phyloP scores from a whole-genome alignment of 805 yeast genomes.

The Cyberlindnera xishuangbannaensis region DNA sequence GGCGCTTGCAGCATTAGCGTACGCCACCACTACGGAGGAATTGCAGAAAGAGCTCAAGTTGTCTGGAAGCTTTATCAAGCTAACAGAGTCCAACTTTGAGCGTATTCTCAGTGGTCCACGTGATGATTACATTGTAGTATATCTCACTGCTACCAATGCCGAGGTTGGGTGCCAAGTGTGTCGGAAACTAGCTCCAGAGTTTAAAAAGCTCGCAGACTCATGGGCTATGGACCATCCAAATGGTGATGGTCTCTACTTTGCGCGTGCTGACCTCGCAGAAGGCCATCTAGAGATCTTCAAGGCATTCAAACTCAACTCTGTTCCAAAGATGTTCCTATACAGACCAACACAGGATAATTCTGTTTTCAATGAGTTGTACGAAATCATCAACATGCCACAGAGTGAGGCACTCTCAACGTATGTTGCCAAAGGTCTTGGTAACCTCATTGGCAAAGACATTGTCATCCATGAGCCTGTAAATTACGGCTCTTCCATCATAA shows the following conservation, averaged over 20 bases:
- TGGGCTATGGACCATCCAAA: constrained; percentile 56
- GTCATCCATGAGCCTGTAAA: constrained; percentile 31
- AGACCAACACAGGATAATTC: constrained; percentile 46
- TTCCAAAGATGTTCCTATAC: constrained; percentile 70
- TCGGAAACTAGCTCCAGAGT: constrained; percentile 61
- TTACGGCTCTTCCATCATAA: constrained; percentile 31
- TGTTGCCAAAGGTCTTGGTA: constrained; percentile 25
- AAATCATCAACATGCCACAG: constrained; percentile 28
- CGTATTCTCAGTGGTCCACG: constrained; percentile 55
- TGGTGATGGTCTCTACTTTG: constrained; percentile 58
- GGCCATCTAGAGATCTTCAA: constrained; percentile 42
- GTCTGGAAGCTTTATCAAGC: constrained; percentile 34
- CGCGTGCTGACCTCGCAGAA: constrained; percentile 64
- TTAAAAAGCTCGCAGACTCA: constrained; percentile 52
- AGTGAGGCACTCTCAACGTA: constrained; percentile 26
- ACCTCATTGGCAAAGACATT: constrained; percentile 19
- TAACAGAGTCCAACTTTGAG: constrained; percentile 59
- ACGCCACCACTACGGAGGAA: constrained; percentile 16
- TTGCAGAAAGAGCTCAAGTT: constrained; percentile 25
- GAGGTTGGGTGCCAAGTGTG: constrained; percentile 77
- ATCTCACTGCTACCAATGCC: constrained; percentile 69
- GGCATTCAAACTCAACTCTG: constrained; percentile 50
- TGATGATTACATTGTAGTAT: constrained; percentile 60
- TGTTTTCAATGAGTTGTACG: constrained; percentile 24
- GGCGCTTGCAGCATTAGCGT: constrained; percentile 7